Conservation (phyloP, 306 rosid species). For the Ormosia semicastrata region DNA sequence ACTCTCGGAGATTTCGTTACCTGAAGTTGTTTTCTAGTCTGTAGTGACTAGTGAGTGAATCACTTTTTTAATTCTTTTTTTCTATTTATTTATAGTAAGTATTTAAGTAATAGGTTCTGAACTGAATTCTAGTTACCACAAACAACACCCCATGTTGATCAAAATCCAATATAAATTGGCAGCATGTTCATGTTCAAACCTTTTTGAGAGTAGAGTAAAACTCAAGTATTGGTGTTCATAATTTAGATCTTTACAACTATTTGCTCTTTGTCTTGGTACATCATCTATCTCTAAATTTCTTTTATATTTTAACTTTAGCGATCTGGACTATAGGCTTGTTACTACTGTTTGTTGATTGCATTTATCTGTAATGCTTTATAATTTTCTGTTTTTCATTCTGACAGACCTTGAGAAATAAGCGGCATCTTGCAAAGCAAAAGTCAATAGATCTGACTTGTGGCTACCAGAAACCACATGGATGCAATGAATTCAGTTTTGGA, state of each 20-base stretch:
- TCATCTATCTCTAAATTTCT: not conserved
- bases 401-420: conserved; percentile 46
- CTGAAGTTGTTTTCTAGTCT: not conserved
- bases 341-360: not conserved
- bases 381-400: not conserved
- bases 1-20: not conserved
- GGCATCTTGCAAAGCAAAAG: conserved; percentile 29
- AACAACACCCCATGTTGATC: not conserved
- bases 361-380: not conserved
- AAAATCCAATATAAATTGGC: not conserved
- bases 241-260: not conserved
- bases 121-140: not conserved
- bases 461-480: conserved; percentile 33
- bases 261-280: not conserved
- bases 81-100: not conserved
- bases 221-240: not conserved
- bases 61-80: not conserved
- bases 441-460: conserved; percentile 28
- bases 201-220: not conserved
- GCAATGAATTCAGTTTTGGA: conserved; percentile 27
- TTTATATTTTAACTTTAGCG: not conserved
- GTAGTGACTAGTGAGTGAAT: not conserved
- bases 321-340: not conserved
- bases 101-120: not conserved
- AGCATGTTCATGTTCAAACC: not conserved